Percentiles rank a stretch among this genome's conserved stretches.
phyloP scores from a whole-genome alignment of 2,329 filamentous ascomycete species.

The Daldinia sp. region DNA sequence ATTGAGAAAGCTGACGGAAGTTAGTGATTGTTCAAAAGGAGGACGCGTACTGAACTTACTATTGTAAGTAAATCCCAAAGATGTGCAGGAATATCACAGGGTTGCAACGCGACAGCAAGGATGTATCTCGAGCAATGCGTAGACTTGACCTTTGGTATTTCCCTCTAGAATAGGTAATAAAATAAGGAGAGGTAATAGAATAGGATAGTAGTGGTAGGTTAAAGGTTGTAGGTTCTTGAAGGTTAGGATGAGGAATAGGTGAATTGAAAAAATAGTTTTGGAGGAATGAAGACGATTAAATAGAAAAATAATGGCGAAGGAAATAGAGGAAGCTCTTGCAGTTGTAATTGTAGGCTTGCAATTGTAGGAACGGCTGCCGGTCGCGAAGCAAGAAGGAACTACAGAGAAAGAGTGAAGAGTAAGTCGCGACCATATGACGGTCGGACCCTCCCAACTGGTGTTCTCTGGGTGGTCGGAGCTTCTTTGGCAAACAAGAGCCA shows the following conservation, averaged over 20 bases:
- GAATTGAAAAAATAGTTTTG: neutral
- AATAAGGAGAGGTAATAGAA: neutral
- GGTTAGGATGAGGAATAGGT: neutral
- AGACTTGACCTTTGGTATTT: neutral
- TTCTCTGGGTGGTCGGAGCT: neutral
- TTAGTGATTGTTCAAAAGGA: neutral
- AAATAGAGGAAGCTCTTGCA: neutral
- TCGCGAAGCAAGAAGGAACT: neutral
- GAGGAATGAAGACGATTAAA: neutral
- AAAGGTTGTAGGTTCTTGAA: neutral
- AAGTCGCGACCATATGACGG: neutral
- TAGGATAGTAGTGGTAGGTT: neutral
- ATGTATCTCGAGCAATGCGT: neutral
- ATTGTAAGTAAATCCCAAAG: too few species aligned
- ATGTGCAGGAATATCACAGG: neutral
- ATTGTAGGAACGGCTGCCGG: neutral
- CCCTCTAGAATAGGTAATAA: neutral
- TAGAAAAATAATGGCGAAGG: neutral
- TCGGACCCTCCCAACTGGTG: neutral
- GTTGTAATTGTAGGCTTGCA: neutral
- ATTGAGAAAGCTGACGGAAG: neutral
- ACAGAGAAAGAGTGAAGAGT: neutral
- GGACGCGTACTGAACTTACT: neutral
- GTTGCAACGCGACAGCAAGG: neutral
- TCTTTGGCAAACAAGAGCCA: neutral